Conservation (phyloP, 805 yeast genomes). For the Lipomyces sp. region DNA sequence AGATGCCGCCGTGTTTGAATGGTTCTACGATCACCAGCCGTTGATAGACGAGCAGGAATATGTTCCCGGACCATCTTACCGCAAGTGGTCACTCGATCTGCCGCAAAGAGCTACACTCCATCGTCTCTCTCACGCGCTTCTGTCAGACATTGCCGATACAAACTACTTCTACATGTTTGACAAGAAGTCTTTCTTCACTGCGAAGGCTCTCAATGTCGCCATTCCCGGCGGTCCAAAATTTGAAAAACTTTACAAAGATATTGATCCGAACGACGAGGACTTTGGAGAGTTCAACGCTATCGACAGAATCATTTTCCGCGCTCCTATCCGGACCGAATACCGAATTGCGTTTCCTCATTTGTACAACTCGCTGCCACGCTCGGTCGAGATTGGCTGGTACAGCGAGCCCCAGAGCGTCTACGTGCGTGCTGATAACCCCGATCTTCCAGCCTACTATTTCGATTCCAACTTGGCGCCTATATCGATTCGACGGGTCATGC, state of each 20-base stretch:
- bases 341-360: slow-evolving; percentile 81
- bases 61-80: slow-evolving; percentile 77
- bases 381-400: slow-evolving; percentile 61
- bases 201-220: slow-evolving; percentile 82
- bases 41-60: slow-evolving; percentile 52
- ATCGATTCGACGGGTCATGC: slow-evolving; percentile 34
- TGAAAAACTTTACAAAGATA: slow-evolving; percentile 74
- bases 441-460: slow-evolving; percentile 54
- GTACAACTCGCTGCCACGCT: slow-evolving; percentile 71
- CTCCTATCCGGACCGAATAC: slow-evolving; percentile 75
- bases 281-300: slow-evolving; percentile 86
- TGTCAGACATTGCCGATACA: slow-evolving; percentile 55
- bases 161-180: slow-evolving; percentile 73
- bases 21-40: slow-evolving; percentile 81
- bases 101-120: slow-evolving; percentile 63
- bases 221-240: slow-evolving; percentile 96
- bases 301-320: slow-evolving; percentile 79
- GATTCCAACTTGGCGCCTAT: slow-evolving; percentile 58
- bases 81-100: slow-evolving; percentile 62
- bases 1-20: slow-evolving; percentile 59
- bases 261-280: slow-evolving; percentile 67
- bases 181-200: slow-evolving; percentile 75
- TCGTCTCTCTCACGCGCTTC: slow-evolving; percentile 65
- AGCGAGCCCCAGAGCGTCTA: slow-evolving; percentile 59
- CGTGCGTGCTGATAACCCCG: slow-evolving; percentile 48